A percentile compares a stretch with the other conserved stretches of the same genome.
phyloP scores from a whole-genome alignment of 2,329 filamentous ascomycete species.

The Fusarium sp. region DNA sequence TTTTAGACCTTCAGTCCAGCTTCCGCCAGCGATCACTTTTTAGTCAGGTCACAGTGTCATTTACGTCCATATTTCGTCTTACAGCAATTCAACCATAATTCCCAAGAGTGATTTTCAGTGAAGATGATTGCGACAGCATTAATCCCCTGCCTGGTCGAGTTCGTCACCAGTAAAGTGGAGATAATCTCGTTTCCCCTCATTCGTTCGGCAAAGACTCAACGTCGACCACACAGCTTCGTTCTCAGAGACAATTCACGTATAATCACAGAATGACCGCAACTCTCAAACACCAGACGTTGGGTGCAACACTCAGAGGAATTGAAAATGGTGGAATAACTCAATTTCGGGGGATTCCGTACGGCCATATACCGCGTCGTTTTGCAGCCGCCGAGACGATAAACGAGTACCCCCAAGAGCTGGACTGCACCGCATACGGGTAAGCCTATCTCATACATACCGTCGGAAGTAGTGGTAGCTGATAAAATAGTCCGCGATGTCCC shows the following conservation, averaged over 20 bases:
- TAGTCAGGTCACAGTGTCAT: no score
- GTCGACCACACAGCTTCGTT: neutral
- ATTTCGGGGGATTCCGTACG: conserved; percentile 20
- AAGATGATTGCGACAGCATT: no score
- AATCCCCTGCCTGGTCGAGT: neutral
- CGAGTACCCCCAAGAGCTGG: neutral
- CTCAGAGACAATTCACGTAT: neutral
- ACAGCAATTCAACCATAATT: no score
- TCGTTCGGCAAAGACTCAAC: neutral
- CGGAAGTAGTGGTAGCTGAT: neutral
- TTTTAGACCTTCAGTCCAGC: neutral
- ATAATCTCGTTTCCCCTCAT: neutral
- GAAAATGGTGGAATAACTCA: neutral
- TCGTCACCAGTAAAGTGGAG: neutral
- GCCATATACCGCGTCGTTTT: conserved; percentile 1
- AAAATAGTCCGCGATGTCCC: conserved; percentile 55
- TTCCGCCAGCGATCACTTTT: neutral
- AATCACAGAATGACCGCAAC: neutral
- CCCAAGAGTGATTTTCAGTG: fast-evolving
- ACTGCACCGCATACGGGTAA: conserved; percentile 18
- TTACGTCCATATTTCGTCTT: no score
- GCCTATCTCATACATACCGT: fast-evolving
- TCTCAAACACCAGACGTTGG: neutral
- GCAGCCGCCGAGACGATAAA: neutral
- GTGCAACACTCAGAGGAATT: neutral